These are phyloP conservation scores for Yamadazyma buinensis DNA, from an alignment of 1,139 yeast species.

Conservation along the genomic window DNA sequence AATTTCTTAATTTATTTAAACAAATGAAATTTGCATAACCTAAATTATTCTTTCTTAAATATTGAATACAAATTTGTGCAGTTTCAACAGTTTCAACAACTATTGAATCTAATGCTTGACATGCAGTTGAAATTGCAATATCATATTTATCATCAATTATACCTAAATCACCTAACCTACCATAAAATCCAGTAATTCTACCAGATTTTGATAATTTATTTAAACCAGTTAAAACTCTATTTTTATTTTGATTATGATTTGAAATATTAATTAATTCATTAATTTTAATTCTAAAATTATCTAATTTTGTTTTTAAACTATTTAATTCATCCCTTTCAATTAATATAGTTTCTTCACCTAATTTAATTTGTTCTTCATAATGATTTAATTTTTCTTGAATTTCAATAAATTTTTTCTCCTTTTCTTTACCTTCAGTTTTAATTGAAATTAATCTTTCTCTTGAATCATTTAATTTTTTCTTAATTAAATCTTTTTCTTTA, in stretches of 20 bases:
- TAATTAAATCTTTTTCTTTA: conserved; percentile 43
- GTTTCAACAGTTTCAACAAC: conserved; percentile 93
- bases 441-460: conserved; percentile 46
- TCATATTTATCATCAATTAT: conserved; percentile 84
- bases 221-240: conserved; percentile 68
- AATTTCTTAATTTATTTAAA: conserved; percentile 66
- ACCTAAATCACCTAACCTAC: conserved; percentile 89
- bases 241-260: conserved; percentile 61
- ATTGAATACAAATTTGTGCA: conserved; percentile 88
- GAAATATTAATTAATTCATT: conserved; percentile 62
- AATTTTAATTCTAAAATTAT: conserved; percentile 55
- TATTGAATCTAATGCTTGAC: conserved; percentile 85
- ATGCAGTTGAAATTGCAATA: conserved; percentile 92
- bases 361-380: conserved; percentile 48
- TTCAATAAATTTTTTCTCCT: conserved; percentile 43
- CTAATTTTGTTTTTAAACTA: conserved; percentile 52
- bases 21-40: conserved; percentile 91
- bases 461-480: conserved; percentile 45
- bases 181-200: conserved; percentile 80
- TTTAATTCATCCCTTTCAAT: conserved; percentile 47
- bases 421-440: conserved; percentile 50
- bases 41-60: conserved; percentile 74
- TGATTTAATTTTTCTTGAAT: conserved; percentile 44
- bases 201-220: conserved; percentile 73
- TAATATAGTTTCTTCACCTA: conserved; percentile 57